Base-by-base conservation (phyloP, 768 basidiomycete species). In the Russula griseocarnosa region DNA sequence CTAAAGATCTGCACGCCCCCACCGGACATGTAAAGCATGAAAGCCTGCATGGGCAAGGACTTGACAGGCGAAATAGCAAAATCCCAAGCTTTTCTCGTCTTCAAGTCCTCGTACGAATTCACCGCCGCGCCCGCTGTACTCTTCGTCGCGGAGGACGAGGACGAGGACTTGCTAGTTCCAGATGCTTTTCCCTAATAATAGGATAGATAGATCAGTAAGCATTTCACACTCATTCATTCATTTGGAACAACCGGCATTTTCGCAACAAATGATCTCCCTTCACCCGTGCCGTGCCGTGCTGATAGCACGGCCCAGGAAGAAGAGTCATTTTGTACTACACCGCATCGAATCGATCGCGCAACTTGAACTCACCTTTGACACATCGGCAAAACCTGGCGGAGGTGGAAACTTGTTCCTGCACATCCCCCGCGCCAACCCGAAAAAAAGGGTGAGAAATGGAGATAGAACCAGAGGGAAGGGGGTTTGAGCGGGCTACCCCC, bases 21-120 rank as follows among this genome's bases (percentile, higher is more conserved):
- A 40, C 95, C 95, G 24, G 94, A 95, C 90, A 98, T 96, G 83
- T 98, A 98, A 38, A 98, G 81, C 95, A 98, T 98, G 77, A 98
- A 90, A 5, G 88, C 93, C 71, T 98, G 94, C 95, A 97, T 97
- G 4, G 94, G 94, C 30, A 98, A 81, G 16, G 86, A 85, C 75
- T 98, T 97, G 38, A 90, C 92, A 1, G 94, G 94, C 4, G 83
- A 78, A 55, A 87, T 82, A 44, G 92, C 92, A 47, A 91, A 79
- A 66, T 93, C 91, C 89, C 92, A 92, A 49, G 92, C 92, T 30
- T 90, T 86, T 70, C 82, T 86, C 67, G 83, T 83, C 72, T 92
- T 92, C 64, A 94, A 78, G 26, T 76, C 73, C 66, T 87, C 82
- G 68, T 90, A 86, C 4, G 84, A 83, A 24, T 75, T 32, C 30